Base-by-base conservation (phyloP, 2,329 filamentous ascomycete genomes). In the Pseudogymnoascus sp. region DNA sequence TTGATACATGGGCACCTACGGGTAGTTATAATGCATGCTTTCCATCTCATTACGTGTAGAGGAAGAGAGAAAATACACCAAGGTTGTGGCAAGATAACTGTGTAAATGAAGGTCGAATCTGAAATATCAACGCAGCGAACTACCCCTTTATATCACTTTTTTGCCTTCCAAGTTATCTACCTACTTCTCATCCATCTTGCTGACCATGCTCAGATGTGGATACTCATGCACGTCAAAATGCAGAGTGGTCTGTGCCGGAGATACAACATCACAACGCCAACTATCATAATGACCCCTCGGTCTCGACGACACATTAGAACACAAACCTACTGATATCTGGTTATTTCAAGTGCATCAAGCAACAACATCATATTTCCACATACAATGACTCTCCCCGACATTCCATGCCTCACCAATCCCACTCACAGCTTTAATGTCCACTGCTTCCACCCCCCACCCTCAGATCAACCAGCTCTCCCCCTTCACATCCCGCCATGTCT, bases 391-490 rank as follows among this genome's bases (percentile, higher is more conserved):
- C 44, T 50, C 44, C 62, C 62, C 25, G 40, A 66, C 12, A 65
- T 66, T 61, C 64, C 46, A 65, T 66, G 61, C 59, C 61, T 66
- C 38, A 66, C 60, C 8, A 66, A 66, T 23, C 40, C 62, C 2
- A 44, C n/a, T 12, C 61, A 65, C 36, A 65, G 34, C 3, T 66
- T n/a, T 4, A 66, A 66, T 21, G 14, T 66, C 40, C 61, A 66
- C 64, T 16, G 59, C 46, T 66, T 65, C 62, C 38, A 66, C 46
- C 59, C 65, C 25, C 65, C 61, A 44, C 64, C 59, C 44, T 66
- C 23, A 28, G 42, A 60, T 60, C 61, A 63, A 63, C 56, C 61
- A 63, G 63, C 63, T 60, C 65, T 66, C 8, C 61, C 18, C 7
- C 63, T 65, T 28, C 61, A 53, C 46, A 66, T 64, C 18, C 64